Conservation (phyloP, 352 stramenopile species). For the Phytophthora litchii region DNA sequence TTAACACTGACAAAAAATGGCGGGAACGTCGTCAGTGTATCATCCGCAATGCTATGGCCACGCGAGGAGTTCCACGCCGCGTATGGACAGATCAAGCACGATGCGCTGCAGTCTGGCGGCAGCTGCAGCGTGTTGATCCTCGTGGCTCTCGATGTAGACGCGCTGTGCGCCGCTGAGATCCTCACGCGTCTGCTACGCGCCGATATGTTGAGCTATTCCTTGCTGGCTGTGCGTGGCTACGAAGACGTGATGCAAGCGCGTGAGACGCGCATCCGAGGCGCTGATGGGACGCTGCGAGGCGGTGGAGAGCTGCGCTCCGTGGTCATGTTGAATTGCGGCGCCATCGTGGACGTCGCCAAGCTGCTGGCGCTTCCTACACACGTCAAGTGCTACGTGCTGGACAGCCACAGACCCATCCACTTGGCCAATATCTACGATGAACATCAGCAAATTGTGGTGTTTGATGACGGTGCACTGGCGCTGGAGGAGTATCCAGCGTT, state of each 20-base stretch:
- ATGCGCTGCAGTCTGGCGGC: slow-evolving; percentile 63
- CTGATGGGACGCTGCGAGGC: slow-evolving; percentile 34
- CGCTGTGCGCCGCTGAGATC: slow-evolving; percentile 94
- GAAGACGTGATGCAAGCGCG: slow-evolving; percentile 83
- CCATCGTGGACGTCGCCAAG: slow-evolving; percentile 90
- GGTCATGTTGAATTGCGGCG: slow-evolving; percentile 95
- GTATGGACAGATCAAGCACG: slow-evolving; percentile 85
- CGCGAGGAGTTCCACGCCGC: slow-evolving; percentile 86
- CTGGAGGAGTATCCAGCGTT: slow-evolving; percentile 85
- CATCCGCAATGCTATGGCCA: slow-evolving; percentile 72
- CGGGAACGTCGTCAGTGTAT: slow-evolving; percentile 11
- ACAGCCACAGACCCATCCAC: slow-evolving; percentile 96
- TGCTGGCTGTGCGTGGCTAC: slow-evolving; percentile 82
- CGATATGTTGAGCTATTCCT: slow-evolving; percentile 78
- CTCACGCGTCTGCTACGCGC: slow-evolving; percentile 82
- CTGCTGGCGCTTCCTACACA: slow-evolving; percentile 72
- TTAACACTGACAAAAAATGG: slow-evolving; percentile 16
- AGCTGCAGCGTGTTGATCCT: slow-evolving; percentile 92
- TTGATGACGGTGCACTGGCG: slow-evolving; percentile 75
- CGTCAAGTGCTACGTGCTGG: slow-evolving; percentile 94
- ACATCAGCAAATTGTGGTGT: slow-evolving; percentile 79
- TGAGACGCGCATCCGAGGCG: slow-evolving; percentile 68
- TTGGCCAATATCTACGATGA: slow-evolving; percentile 95
- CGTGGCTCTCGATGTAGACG: slow-evolving; percentile 94
- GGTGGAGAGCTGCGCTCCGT: slow-evolving; percentile 86